Base-by-base conservation (phyloP, 257 asterid species). In the Solanum bukasovii region DNA sequence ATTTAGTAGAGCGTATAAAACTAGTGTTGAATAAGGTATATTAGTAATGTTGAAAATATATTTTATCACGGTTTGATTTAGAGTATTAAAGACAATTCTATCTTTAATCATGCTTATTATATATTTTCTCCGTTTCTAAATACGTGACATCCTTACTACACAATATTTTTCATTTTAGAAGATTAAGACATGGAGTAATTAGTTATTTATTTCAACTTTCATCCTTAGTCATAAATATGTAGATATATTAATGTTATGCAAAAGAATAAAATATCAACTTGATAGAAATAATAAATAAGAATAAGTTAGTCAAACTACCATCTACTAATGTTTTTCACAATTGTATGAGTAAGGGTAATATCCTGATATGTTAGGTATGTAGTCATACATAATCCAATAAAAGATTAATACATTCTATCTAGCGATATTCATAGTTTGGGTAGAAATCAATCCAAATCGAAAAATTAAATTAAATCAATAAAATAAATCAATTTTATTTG, bases 381-480 rank as follows among this genome's bases (percentile, higher is more conserved):
- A 16, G 23, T 52, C 23, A 52, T 52, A 52, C 23, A 16, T 52
- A 52, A 56, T 56, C n/a, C 0, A 56, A 7, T 20, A 56, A 56
- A 56, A 9, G 23, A 0, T 20, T 20, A 56, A 56, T 56, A 56
- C 1, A 18, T 56, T 1, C 0, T 56, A 52, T 18, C 3, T 56
- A 7, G 1, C 1, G 2, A 23, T 61, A 1, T 9, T 61, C 13
- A 61, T 23, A 23, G 6, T 61, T 61, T 61, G 3, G 13, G 0
- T 21, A 4, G 10, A 61, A 61, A 23, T 10, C 6, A 0, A 23
- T 23, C 0, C 7, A 63, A 63, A 63, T 9, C 0, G 1, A 21
- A 61, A 61, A 20, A 4, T 20, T 3, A 20, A 61, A 61, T 0
- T 13, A 46, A 46, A 46, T 46, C 4, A 18, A 18, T 18, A 16